phyloP scores from a whole-genome alignment of 352 stramenopile genomes.

The Aphanomyces euteiches region DNA sequence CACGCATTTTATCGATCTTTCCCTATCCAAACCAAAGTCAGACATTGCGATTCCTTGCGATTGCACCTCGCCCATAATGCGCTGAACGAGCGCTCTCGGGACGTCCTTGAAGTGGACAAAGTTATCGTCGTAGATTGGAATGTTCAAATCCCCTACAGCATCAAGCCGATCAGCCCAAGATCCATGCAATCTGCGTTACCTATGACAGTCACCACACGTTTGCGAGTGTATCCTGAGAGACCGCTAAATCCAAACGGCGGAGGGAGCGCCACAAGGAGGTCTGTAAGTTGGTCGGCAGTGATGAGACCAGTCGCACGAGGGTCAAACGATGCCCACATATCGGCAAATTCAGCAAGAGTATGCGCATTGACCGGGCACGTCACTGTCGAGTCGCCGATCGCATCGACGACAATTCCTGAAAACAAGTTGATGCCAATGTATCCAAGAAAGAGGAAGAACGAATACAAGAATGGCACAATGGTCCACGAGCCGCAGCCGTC shows the following conservation, averaged over 20 bases:
- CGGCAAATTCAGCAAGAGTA: constrained; percentile 85
- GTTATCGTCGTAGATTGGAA: constrained; percentile 80
- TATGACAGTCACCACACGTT: constrained; percentile 15
- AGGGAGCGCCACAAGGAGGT: constrained; percentile 73
- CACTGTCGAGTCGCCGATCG: constrained; percentile 87
- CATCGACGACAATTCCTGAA: constrained; percentile 91
- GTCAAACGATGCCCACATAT: constrained; percentile 87
- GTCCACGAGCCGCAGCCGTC: constrained; percentile 74
- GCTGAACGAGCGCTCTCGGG: constrained; percentile 44
- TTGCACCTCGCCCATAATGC: constrained; percentile 17
- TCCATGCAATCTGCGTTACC: neutral
- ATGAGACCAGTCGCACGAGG: constrained; percentile 82
- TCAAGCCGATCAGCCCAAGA: neutral
- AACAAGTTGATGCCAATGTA: constrained; percentile 94
- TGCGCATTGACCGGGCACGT: constrained; percentile 79
- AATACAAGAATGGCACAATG: constrained; percentile 60
- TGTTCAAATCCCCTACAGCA: constrained; percentile 47
- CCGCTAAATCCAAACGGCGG: constrained; percentile 66
- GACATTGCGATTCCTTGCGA: neutral
- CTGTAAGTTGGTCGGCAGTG: constrained; percentile 59
- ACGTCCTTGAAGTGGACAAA: constrained; percentile 85
- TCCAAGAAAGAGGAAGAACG: constrained; percentile 90
- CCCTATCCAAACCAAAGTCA: constrained; percentile 6
- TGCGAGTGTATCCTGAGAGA: constrained; percentile 29
- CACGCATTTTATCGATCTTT: neutral